phyloP scores from a whole-genome alignment of 148 eudicot species.

The Tetragonia tetragonoides region DNA sequence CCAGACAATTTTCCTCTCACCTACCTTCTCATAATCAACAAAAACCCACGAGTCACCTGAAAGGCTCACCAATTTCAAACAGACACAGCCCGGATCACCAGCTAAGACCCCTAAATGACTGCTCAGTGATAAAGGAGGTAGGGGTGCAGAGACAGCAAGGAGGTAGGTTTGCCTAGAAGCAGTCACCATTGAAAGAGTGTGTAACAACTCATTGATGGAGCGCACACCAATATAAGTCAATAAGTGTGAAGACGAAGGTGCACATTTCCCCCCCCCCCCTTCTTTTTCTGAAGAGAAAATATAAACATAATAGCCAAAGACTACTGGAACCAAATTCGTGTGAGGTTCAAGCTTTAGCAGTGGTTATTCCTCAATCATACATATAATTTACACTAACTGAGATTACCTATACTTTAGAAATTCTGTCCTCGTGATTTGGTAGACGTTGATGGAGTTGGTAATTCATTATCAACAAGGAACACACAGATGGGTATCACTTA shows the following conservation, averaged over 20 bases:
- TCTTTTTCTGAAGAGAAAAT: neutral
- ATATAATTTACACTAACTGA: too few species aligned
- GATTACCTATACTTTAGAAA: too few species aligned
- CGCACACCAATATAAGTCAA: neutral
- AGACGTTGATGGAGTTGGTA: too few species aligned
- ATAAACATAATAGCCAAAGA: too few species aligned
- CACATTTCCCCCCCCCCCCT: neutral
- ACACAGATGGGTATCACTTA: neutral
- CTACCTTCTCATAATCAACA: neutral
- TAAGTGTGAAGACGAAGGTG: neutral
- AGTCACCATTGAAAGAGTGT: too few species aligned
- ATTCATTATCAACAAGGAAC: too few species aligned
- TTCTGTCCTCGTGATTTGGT: too few species aligned
- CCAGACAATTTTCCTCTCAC: neutral
- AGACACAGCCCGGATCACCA: too few species aligned
- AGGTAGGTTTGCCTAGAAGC: slow-evolving; percentile 7
- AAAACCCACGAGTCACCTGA: neutral
- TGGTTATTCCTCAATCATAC: too few species aligned
- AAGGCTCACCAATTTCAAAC: neutral
- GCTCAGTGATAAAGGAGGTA: slow-evolving; percentile 23
- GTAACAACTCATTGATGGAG: too few species aligned
- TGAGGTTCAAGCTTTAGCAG: too few species aligned
- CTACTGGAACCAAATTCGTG: too few species aligned
- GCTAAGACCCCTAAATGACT: slow-evolving; percentile 14
- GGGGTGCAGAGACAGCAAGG: slow-evolving; percentile 18